Percentiles rank a stretch among this genome's conserved stretches.
Evolutionary conservation across 208 protist genomes (phyloP).

Genomic region (Wallacemonas collosoma): DNA sequence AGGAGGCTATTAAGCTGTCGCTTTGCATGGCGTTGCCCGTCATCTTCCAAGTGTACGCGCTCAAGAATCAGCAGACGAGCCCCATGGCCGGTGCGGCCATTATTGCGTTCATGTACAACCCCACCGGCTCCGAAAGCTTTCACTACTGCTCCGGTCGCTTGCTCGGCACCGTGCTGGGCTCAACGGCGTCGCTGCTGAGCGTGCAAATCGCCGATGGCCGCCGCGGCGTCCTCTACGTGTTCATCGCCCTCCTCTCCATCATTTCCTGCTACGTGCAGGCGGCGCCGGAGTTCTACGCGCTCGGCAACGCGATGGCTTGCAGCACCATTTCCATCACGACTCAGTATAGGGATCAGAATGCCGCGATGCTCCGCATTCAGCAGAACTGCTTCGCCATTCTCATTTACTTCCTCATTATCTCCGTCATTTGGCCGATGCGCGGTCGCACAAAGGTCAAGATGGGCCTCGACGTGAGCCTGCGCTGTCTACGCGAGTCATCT

Average conservation of each 20-base stretch:
- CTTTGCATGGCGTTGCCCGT: constrained; percentile 84
- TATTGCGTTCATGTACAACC: constrained; percentile 90
- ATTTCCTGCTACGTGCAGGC: constrained; percentile 89
- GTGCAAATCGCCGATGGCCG: constrained; percentile 70
- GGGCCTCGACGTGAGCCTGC: constrained; percentile 81
- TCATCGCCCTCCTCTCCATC: constrained; percentile 72
- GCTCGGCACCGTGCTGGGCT: constrained; percentile 86
- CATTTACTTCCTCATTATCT: constrained; percentile 88
- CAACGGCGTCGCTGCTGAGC: constrained; percentile 58
- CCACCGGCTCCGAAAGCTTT: constrained; percentile 89
- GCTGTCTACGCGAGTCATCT: constrained; percentile 80
- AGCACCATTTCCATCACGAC: constrained; percentile 88
- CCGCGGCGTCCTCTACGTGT: constrained; percentile 74
- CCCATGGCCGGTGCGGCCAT: constrained; percentile 83
- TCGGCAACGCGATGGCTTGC: constrained; percentile 87
- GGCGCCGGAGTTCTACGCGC: constrained; percentile 74
- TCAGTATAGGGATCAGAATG: constrained; percentile 73
- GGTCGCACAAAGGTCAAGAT: constrained; percentile 74
- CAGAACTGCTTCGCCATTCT: constrained; percentile 93
- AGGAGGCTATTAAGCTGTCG: constrained; percentile 91
- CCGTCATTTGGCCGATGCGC: constrained; percentile 84
- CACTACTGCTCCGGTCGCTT: constrained; percentile 86
- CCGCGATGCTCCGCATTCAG: constrained; percentile 90
- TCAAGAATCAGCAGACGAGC: constrained; percentile 70
- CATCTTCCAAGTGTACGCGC: constrained; percentile 90